Base-by-base conservation (phyloP, 345 rosid species). In the Limnanthes douglasii region DNA sequence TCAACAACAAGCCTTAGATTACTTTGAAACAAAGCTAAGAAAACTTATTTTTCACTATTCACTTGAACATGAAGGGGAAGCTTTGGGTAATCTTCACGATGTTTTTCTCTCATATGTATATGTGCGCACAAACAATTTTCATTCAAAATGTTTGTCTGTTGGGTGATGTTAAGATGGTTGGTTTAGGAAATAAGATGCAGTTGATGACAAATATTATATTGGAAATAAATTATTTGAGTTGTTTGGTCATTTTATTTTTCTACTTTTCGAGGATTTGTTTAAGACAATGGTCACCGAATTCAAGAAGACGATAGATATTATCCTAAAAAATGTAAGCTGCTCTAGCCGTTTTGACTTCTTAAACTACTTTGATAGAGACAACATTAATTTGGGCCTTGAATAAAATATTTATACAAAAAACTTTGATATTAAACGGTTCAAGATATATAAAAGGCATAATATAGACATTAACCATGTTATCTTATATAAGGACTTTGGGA, bases 161-260 rank as follows among this genome's bases (percentile, higher is more conserved):
- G 76, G 26, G 95, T 88, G 27, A 88, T 88, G 97, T 46, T 88
- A 54, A 70, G 97, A 58, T 69, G 95, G 48, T 73, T 88, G 73
- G 55, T 88, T 75, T 95, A 88, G 51, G 95, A 93, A 48, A 61
- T 83, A 88, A 62, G 97, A 88, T 68, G 78, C 97, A 0, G 64
- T 88, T 83, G 95, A 88, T 83, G 97, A 88, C 69, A 88, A 83
- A 93, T n/a, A n/a, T n/a, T 88, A 88, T 48, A 93, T 83, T 46
- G 97, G 97, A 29, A 88, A 88, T 66, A 88, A 88, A 66, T 65
- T 95, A 19, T 53, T 88, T 64, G 97, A 83, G 69, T 50, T 88
- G 46, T 88, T 86, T 18, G 97, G 97, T 48, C 97, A 83, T 35
- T 48, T 88, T 43, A 75, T 88, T 20, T 83, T 93, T 54, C 65